Percentiles rank a stretch among this genome's conserved stretches.
Evolutionary conservation across 805 yeast genomes (phyloP).

Genomic region (Candida ipomoeae): DNA sequence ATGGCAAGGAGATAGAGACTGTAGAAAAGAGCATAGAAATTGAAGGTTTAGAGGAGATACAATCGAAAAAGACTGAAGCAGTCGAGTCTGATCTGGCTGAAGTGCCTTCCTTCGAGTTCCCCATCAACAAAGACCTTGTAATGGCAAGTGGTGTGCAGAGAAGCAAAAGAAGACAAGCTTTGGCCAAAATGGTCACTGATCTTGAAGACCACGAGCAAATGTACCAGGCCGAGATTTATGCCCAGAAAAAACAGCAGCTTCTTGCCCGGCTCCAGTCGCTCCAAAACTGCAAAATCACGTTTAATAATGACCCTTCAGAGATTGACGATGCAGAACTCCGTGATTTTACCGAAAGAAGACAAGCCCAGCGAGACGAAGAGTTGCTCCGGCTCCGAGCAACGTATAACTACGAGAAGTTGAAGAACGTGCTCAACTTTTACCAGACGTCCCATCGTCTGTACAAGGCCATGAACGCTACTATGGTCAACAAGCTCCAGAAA

Average conservation of each 20-base stretch:
- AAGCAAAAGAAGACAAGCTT: conserved; percentile 24
- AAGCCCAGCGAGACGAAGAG: conserved; percentile 28
- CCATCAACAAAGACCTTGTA: conserved; percentile 4
- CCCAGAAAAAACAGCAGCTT: conserved; percentile 21
- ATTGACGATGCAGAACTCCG: conserved; percentile 27
- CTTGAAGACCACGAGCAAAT: conserved; percentile 18
- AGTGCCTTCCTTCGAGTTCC: not conserved
- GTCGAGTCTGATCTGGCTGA: not conserved
- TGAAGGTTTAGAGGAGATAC: too few species aligned
- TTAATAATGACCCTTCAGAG: conserved; percentile 17
- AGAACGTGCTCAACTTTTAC: conserved; percentile 30
- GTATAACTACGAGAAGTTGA: conserved; percentile 30
- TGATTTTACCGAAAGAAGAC: conserved; percentile 18
- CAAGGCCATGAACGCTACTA: conserved; percentile 25
- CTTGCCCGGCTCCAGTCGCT: conserved; percentile 24
- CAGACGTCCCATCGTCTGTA: conserved; percentile 35
- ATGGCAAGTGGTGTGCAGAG: conserved; percentile 15
- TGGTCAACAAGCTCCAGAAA: conserved; percentile 35
- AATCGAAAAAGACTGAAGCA: too few species aligned
- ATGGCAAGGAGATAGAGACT: not conserved
- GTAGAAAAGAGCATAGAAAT: too few species aligned
- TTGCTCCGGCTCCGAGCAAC: conserved; percentile 30
- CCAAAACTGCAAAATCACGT: conserved; percentile 23
- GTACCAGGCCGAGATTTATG: conserved; percentile 21
- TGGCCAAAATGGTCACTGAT: conserved; percentile 14